Evolutionary conservation across 2,329 filamentous ascomycete genomes (phyloP).

Genomic region (Fusarium devonianum): DNA sequence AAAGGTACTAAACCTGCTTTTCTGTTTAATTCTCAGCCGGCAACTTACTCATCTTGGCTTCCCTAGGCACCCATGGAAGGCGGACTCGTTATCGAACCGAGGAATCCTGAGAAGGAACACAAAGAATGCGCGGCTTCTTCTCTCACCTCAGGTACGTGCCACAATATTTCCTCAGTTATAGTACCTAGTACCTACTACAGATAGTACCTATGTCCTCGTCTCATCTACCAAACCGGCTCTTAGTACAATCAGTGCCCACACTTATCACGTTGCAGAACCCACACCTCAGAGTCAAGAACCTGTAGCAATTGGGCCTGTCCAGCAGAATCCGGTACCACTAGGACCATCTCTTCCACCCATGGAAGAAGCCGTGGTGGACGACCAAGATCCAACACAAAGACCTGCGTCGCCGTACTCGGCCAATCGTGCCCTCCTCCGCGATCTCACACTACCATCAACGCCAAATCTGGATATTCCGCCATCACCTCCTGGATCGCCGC

Average conservation of each 20-base stretch:
- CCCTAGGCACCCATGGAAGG: conserved; percentile 10
- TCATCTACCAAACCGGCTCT: not conserved
- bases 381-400: conserved; percentile 36
- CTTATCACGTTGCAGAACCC: conserved; percentile 9
- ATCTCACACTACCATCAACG: conserved; percentile 75
- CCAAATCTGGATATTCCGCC: conserved; percentile 78
- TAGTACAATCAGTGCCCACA: not conserved
- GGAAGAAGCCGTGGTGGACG: conserved; percentile 33
- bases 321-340: conserved; percentile 45
- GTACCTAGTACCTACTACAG: too few relatives aligned
- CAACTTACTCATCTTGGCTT: not conserved
- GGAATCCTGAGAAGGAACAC: conserved; percentile 3
- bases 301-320: conserved; percentile 41
- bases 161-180: too few relatives aligned
- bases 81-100: conserved; percentile 3
- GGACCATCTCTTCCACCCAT: conserved; percentile 51
- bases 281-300: conserved; percentile 13
- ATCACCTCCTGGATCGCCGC: conserved; percentile 71
- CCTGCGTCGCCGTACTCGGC: conserved; percentile 72
- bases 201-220: too few relatives aligned
- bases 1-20: conserved; percentile 25
- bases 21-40: too few relatives aligned
- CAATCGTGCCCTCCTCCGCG: conserved; percentile 69
- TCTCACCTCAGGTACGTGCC: conserved; percentile 16
- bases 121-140: conserved; percentile 1